These are phyloP conservation scores for Nannochloris sp. DNA, from an alignment of 139 green algal genomes.

Conservation along the genomic window DNA sequence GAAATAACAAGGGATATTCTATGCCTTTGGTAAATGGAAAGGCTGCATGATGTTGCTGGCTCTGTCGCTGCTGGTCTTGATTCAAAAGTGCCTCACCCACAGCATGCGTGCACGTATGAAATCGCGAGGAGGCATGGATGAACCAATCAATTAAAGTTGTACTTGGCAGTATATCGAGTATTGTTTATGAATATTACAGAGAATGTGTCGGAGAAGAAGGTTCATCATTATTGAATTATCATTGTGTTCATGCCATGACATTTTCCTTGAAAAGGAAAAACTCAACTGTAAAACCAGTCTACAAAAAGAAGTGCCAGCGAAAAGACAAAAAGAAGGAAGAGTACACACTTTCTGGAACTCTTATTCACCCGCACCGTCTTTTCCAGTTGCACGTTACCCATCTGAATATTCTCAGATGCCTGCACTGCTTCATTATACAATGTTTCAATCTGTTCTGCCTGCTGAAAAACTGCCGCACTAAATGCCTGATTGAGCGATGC, in stretches of 20 bases:
- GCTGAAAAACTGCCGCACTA: constrained; percentile 51
- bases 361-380: constrained; percentile 61
- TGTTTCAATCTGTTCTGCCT: constrained; percentile 68
- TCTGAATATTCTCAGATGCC: constrained; percentile 9
- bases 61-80: too few relatives aligned
- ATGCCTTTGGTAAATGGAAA: constrained; percentile 7
- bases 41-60: background rate
- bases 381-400: constrained; percentile 46
- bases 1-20: background rate
- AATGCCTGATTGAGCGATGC: constrained; percentile 72
- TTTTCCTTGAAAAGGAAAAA: background rate
- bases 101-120: too few relatives aligned
- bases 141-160: too few relatives aligned
- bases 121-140: too few relatives aligned
- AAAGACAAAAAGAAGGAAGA: constrained; percentile 50
- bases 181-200: too few relatives aligned
- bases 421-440: constrained; percentile 47
- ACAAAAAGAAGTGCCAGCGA: constrained; percentile 60
- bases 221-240: too few relatives aligned
- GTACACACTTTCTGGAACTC: constrained; percentile 38
- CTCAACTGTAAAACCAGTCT: constrained; percentile 66
- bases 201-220: too few relatives aligned
- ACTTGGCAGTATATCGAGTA: too few relatives aligned
- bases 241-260: too few relatives aligned
- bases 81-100: too few relatives aligned